Evolutionary conservation across 305 asterid species (phyloP).

Genomic region (Andrographis paniculata): DNA sequence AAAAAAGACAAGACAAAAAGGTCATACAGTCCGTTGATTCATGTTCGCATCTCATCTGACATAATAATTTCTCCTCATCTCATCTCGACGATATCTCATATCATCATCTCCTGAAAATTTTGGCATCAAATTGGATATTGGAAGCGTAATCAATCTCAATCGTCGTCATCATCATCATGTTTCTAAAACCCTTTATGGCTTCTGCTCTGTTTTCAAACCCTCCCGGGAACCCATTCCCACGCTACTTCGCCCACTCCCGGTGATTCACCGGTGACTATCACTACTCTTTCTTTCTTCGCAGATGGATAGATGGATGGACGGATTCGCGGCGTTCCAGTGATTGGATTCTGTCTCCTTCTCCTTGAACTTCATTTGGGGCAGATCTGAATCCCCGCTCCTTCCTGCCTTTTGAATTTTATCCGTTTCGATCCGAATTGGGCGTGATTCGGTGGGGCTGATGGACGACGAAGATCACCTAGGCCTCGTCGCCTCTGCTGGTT

Average conservation of each 20-base stretch:
- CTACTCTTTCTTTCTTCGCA: conserved; percentile 6
- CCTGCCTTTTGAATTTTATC: conserved; percentile 15
- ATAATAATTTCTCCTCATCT: too few relatives aligned
- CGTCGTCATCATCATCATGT: neutral
- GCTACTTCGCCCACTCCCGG: conserved; percentile 13
- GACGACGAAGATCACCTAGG: conserved; percentile 60
- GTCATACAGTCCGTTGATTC: too few relatives aligned
- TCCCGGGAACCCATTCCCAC: conserved; percentile 38
- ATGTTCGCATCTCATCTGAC: too few relatives aligned
- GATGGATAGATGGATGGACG: conserved; percentile 1
- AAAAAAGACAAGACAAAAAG: too few relatives aligned
- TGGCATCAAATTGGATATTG: too few relatives aligned
- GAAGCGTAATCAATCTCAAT: neutral
- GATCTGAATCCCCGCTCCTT: conserved; percentile 30
- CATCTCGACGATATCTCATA: too few relatives aligned
- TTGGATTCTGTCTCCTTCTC: conserved; percentile 22
- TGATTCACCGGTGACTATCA: neutral
- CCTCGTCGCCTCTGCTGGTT: conserved; percentile 65
- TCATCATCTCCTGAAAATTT: too few relatives aligned
- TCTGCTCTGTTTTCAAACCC: conserved; percentile 43
- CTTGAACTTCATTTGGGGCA: conserved; percentile 27
- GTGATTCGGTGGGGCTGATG: conserved; percentile 36
- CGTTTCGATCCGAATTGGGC: conserved; percentile 14
- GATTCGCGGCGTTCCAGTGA: conserved; percentile 15
- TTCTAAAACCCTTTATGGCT: conserved; percentile 26